phyloP scores from a whole-genome alignment of 2,329 filamentous ascomycete genomes.

The Monosporascus sp. region DNA sequence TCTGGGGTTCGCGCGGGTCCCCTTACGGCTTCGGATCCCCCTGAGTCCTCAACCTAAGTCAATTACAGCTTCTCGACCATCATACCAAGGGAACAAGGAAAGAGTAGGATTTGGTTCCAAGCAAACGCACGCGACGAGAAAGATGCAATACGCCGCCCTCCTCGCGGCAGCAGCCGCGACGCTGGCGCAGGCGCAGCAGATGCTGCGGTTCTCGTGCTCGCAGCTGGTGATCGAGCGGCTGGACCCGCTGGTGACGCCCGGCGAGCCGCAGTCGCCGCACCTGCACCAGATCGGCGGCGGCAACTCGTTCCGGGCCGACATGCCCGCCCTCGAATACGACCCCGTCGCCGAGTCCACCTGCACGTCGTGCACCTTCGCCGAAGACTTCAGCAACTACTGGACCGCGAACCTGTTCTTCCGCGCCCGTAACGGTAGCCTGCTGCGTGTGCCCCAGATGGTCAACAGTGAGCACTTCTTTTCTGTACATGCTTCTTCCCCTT shows the following conservation, averaged over 20 bases:
- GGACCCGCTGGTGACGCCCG: slow-evolving; percentile 22
- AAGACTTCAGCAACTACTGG: slow-evolving; percentile 29
- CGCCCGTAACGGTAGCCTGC: slow-evolving; percentile 24
- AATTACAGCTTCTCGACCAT: no score
- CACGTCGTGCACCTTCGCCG: slow-evolving; percentile 10
- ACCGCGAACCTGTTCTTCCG: slow-evolving; percentile 28
- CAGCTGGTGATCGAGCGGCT: slow-evolving; percentile 36
- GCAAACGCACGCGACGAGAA: neutral
- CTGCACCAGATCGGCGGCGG: slow-evolving; percentile 48
- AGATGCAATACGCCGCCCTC: slow-evolving; percentile 7
- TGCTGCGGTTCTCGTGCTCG: slow-evolving; percentile 35
- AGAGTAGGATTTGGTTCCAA: neutral
- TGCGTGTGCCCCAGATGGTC: slow-evolving; percentile 17
- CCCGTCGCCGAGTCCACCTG: slow-evolving; percentile 10
- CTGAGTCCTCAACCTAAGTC: no score
- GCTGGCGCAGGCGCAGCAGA: slow-evolving; percentile 8
- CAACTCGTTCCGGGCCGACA: slow-evolving; percentile 28
- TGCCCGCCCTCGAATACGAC: slow-evolving; percentile 7
- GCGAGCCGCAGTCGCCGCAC: slow-evolving; percentile 40
- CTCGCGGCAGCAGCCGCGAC: slow-evolving; percentile 5
- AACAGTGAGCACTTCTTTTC: neutral
- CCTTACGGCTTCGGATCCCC: no score
- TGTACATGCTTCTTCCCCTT: no score
- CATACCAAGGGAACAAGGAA: neutral
- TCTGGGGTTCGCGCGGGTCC: no score